Evolutionary conservation across 164 flowering plant species (phyloP).

Genomic region (Magnolia officinalis): DNA sequence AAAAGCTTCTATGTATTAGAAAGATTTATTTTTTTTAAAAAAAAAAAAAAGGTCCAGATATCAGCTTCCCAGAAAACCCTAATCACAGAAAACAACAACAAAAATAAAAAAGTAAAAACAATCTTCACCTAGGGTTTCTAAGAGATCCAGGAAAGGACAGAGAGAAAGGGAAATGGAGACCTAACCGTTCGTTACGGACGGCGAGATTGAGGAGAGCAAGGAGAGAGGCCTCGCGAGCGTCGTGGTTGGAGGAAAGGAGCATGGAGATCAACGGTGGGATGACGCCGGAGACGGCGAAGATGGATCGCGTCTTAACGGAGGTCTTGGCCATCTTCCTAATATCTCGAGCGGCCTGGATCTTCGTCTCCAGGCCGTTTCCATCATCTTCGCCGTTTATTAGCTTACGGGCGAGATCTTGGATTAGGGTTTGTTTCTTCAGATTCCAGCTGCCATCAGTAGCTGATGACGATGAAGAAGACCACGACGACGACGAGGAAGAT

Average conservation of each 20-base stretch:
- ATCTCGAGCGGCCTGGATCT: slow-evolving; percentile 66
- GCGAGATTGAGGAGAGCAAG: slow-evolving; percentile 82
- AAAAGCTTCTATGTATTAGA: too few species aligned
- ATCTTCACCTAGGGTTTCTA: neutral
- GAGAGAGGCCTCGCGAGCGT: slow-evolving; percentile 54
- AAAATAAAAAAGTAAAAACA: too few species aligned
- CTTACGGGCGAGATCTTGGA: slow-evolving; percentile 25
- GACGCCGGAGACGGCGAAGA: slow-evolving; percentile 57
- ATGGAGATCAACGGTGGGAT: slow-evolving; percentile 59
- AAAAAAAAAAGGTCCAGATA: too few species aligned
- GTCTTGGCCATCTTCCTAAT: slow-evolving; percentile 51
- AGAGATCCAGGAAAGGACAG: neutral
- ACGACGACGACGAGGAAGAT: neutral
- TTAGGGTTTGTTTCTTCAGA: slow-evolving; percentile 24
- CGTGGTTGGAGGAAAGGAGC: slow-evolving; percentile 39
- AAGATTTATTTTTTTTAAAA: too few species aligned
- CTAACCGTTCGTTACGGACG: slow-evolving; percentile 43
- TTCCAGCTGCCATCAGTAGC: slow-evolving; percentile 12
- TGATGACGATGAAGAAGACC: neutral
- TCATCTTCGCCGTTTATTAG: slow-evolving; percentile 43
- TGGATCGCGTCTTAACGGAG: slow-evolving; percentile 44
- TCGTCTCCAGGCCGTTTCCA: slow-evolving; percentile 25
- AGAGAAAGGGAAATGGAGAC: neutral
- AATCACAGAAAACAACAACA: neutral
- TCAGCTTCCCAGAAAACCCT: too few species aligned